These are phyloP conservation scores for Xylariaceae sp. DNA, from an alignment of 2,329 filamentous ascomycete species.

Conservation along the genomic window DNA sequence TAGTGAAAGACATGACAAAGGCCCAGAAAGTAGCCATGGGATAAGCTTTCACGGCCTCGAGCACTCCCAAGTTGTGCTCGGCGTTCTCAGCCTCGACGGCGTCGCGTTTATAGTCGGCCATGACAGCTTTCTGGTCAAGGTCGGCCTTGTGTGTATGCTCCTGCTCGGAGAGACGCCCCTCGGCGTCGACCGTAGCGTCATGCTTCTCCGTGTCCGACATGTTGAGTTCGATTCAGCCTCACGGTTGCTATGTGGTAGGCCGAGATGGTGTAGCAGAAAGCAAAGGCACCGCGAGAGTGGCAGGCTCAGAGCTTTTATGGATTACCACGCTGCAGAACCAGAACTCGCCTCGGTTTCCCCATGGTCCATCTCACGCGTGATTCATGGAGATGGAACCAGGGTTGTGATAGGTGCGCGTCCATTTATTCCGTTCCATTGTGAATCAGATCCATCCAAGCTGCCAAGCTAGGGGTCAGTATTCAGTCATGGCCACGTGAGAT, in stretches of 20 bases:
- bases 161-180: conserved; percentile 2
- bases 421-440: no score
- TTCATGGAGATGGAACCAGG: neutral
- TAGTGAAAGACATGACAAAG: conserved; percentile 39
- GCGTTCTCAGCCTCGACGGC: conserved; percentile 56
- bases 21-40: conserved; percentile 39
- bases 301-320: conserved; percentile 1
- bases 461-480: no score
- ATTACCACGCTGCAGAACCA: neutral
- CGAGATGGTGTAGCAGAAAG: no score
- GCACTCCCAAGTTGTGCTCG: conserved; percentile 35
- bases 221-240: neutral
- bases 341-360: conserved; percentile 1
- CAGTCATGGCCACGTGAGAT: no score
- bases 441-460: no score
- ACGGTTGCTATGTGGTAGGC: no score
- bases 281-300: neutral
- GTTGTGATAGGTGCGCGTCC: conserved; percentile 6
- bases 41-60: conserved; percentile 34
- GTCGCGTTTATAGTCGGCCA: conserved; percentile 46
- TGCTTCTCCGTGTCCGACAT: neutral
- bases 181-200: neutral
- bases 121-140: conserved; percentile 36
- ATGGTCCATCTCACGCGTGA: conserved; percentile 6
- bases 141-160: conserved; percentile 8